Evolutionary conservation across 2,329 filamentous ascomycete genomes (phyloP).

Genomic region (Aspergillus puulaauensis): DNA sequence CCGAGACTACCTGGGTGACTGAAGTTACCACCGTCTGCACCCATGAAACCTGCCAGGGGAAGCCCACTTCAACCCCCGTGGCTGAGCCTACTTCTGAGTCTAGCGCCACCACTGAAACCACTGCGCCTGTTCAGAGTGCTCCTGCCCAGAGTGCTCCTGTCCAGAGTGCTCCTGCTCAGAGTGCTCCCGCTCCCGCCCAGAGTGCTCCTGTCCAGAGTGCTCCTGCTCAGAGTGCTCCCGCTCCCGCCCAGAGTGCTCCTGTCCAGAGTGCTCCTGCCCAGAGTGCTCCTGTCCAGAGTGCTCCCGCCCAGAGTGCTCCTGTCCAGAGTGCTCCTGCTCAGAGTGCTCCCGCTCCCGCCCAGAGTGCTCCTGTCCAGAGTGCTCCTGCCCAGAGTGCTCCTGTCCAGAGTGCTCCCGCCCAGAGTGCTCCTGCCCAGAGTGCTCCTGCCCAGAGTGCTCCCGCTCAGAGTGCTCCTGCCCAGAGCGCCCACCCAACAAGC

Average conservation of each 20-base stretch:
- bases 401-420: neutral
- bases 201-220: conserved; percentile 13
- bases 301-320: neutral
- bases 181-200: neutral
- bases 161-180: conserved; percentile 5
- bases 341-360: neutral
- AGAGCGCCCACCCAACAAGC: neutral
- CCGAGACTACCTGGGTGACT: neutral
- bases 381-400: neutral
- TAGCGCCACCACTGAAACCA: conserved; percentile 1
- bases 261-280: neutral
- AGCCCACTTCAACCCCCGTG: neutral
- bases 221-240: neutral
- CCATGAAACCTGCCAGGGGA: neutral
- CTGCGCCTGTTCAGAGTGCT: conserved; percentile 3
- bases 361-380: neutral
- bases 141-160: conserved; percentile 15
- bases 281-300: neutral
- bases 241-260: neutral
- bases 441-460: neutral
- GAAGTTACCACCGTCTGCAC: conserved; percentile 1
- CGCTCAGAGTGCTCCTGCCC: neutral
- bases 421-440: neutral
- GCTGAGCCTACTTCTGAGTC: conserved; percentile 8
- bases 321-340: neutral